phyloP scores from a whole-genome alignment of 805 yeast species.

The Kodamaea fukazawae region DNA sequence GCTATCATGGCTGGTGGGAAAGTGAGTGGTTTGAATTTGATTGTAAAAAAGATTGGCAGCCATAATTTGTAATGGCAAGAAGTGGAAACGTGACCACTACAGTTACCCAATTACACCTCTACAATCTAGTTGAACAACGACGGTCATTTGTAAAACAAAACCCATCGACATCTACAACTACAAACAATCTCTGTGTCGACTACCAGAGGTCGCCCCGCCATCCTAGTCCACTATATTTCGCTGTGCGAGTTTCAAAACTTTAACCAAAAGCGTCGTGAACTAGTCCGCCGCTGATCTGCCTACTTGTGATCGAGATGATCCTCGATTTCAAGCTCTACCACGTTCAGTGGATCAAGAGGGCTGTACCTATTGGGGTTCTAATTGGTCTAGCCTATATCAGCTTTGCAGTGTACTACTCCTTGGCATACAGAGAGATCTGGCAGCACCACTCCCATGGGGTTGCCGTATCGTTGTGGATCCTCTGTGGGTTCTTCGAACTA shows the following conservation, averaged over 20 bases:
- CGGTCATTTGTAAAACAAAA: too few species aligned
- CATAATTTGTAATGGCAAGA: neutral
- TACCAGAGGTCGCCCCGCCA: too few species aligned
- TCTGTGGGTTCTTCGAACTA: conserved; percentile 24
- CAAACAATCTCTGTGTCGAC: too few species aligned
- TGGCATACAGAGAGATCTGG: conserved; percentile 42
- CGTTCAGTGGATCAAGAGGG: conserved; percentile 14
- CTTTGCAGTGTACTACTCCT: conserved; percentile 43
- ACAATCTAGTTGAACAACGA: too few species aligned
- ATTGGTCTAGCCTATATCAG: conserved; percentile 37
- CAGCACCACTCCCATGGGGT: conserved; percentile 24
- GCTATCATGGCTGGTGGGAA: neutral
- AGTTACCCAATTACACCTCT: too few species aligned
- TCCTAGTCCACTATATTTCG: too few species aligned
- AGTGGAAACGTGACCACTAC: too few species aligned
- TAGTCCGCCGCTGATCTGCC: too few species aligned
- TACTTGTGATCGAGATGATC: conserved; percentile 7
- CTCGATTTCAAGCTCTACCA: conserved; percentile 10
- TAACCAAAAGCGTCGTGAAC: too few species aligned
- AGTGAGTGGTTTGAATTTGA: neutral
- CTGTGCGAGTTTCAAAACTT: too few species aligned
- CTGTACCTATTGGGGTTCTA: conserved; percentile 28
- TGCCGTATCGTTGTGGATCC: conserved; percentile 38
- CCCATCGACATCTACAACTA: too few species aligned
- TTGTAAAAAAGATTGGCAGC: neutral